These are phyloP conservation scores for Cutaneotrichosporon sp. DNA, from an alignment of 1,284 basidiomycete species.

Conservation along the genomic window DNA sequence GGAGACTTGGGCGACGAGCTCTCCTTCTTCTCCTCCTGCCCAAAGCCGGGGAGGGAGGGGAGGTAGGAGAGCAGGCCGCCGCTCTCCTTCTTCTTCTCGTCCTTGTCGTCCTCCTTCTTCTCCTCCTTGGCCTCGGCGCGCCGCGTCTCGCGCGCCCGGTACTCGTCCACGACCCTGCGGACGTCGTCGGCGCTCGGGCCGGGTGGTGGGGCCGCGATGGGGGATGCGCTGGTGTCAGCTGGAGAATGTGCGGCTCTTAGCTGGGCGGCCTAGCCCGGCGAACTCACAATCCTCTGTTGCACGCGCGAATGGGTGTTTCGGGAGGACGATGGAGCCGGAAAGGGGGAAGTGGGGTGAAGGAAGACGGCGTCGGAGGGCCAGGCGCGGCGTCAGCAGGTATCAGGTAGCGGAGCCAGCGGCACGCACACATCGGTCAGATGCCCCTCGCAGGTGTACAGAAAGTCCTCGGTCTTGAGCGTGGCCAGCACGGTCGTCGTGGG, in stretches of 20 bases:
- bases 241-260: too few relatives aligned
- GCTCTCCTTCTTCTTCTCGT: conserved; percentile 9
- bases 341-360: too few relatives aligned
- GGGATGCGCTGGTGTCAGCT: conserved; percentile 42
- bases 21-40: neutral
- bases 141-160: conserved; percentile 42
- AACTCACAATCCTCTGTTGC: conserved; percentile 32
- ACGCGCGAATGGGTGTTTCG: neutral
- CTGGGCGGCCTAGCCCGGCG: too few relatives aligned
- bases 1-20: conserved; percentile 7
- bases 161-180: conserved; percentile 50
- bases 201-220: conserved; percentile 33
- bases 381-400: neutral
- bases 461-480: conserved; percentile 51
- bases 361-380: neutral
- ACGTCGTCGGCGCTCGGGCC: conserved; percentile 50
- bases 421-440: conserved; percentile 51
- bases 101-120: conserved; percentile 12
- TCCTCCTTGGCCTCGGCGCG: conserved; percentile 28
- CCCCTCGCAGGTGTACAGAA: conserved; percentile 49
- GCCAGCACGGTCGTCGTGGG: conserved; percentile 49
- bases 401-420: too few relatives aligned
- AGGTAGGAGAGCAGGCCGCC: neutral
- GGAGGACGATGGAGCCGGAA: neutral
- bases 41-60: neutral